These are phyloP conservation scores for Talaromyces borbonicus DNA, from an alignment of 495 filamentous ascomycete species.

Conservation along the genomic window DNA sequence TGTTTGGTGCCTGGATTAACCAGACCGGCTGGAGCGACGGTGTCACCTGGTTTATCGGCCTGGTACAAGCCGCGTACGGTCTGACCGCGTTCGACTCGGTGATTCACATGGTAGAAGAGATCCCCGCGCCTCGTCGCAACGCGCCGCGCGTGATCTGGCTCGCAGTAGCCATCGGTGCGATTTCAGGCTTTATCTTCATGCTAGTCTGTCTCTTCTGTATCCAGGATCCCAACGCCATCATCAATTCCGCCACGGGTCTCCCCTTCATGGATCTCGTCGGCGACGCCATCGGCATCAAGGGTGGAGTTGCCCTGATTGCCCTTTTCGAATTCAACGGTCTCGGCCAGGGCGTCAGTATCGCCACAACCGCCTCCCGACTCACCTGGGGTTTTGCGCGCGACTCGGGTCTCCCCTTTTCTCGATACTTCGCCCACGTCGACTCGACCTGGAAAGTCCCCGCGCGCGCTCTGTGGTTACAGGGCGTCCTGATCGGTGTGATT, in stretches of 20 bases:
- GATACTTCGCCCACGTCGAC: slow-evolving; percentile 33
- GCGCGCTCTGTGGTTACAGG: slow-evolving; percentile 36
- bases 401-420: slow-evolving; percentile 39
- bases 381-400: slow-evolving; percentile 51
- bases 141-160: slow-evolving; percentile 34
- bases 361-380: slow-evolving; percentile 42
- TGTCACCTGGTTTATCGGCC: slow-evolving; percentile 51
- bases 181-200: slow-evolving; percentile 61
- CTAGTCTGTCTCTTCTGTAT: slow-evolving; percentile 68
- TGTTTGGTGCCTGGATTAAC: slow-evolving; percentile 50
- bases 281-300: slow-evolving; percentile 30
- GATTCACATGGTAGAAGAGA: slow-evolving; percentile 50
- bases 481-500: slow-evolving; percentile 30
- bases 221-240: slow-evolving; percentile 48
- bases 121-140: slow-evolving; percentile 32
- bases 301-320: slow-evolving; percentile 27
- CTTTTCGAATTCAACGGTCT: slow-evolving; percentile 42
- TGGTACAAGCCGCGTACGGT: slow-evolving; percentile 51
- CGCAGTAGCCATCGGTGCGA: slow-evolving; percentile 36
- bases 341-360: slow-evolving; percentile 32
- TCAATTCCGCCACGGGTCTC: slow-evolving; percentile 31
- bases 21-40: slow-evolving; percentile 54
- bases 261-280: slow-evolving; percentile 38
- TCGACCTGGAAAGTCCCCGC: slow-evolving; percentile 33
- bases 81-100: slow-evolving; percentile 56